Percentiles rank a stretch among this genome's conserved stretches.
These are phyloP conservation scores for Blastobotrys persicus DNA, from an alignment of 1,139 yeast genomes.

Conservation along the genomic window DNA sequence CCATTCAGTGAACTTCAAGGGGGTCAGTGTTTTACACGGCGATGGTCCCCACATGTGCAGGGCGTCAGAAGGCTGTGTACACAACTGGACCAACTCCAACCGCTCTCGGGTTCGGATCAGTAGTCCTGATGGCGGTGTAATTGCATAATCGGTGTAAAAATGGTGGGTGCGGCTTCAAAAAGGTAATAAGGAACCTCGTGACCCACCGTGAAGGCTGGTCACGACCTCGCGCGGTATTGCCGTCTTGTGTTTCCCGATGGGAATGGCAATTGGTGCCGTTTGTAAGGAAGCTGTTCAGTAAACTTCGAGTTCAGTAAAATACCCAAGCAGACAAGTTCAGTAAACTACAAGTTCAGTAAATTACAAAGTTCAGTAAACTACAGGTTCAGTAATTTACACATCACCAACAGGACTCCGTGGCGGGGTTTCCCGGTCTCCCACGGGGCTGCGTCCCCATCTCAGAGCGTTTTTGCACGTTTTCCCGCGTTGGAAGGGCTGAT, in stretches of 20 bases:
- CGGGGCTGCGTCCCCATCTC: too few species aligned
- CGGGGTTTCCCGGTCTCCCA: too few species aligned
- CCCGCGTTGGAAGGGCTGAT: too few species aligned
- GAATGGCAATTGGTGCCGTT: background rate
- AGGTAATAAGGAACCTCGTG: too few species aligned
- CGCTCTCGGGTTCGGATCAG: too few species aligned
- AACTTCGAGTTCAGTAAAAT: conserved; percentile 7
- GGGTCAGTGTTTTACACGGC: background rate
- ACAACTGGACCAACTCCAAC: too few species aligned
- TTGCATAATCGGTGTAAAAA: conserved; percentile 4
- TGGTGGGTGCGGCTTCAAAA: too few species aligned
- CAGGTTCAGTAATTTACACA: conserved; percentile 15
- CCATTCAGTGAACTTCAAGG: background rate
- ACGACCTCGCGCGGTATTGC: background rate
- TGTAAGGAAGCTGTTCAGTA: background rate
- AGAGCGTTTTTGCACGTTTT: too few species aligned
- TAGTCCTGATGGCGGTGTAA: conserved; percentile 6
- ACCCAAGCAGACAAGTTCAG: conserved; percentile 16
- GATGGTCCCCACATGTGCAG: too few species aligned
- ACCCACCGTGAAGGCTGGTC: too few species aligned
- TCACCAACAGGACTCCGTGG: background rate
- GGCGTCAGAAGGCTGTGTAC: too few species aligned
- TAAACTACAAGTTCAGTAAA: conserved; percentile 14
- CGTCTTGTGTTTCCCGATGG: background rate
- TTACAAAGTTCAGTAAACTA: conserved; percentile 15